Conservation (phyloP, 1,284 basidiomycete genomes). For the Pseudozyma tsukubaensis region DNA sequence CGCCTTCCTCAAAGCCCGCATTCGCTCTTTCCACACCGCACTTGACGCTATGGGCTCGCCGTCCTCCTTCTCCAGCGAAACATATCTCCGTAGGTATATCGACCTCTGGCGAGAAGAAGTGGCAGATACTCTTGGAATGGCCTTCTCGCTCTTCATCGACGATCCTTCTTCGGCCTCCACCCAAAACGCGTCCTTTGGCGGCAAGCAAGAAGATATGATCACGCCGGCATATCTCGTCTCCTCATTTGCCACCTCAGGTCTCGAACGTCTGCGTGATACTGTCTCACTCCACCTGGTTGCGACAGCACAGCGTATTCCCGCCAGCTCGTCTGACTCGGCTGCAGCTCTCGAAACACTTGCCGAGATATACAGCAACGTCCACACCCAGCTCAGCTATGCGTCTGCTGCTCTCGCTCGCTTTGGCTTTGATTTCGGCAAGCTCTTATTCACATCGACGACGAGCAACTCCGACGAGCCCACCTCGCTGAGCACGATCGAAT, state of each 20-base stretch:
- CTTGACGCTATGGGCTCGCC: conserved; percentile 67
- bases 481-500: conserved; percentile 22
- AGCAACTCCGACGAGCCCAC: not conserved
- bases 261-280: conserved; percentile 20
- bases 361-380: conserved; percentile 27
- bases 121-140: conserved; percentile 90
- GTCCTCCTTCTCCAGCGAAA: conserved; percentile 25
- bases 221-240: conserved; percentile 39
- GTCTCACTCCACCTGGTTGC: conserved; percentile 20
- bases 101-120: conserved; percentile 91
- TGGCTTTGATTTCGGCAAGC: conserved; percentile 43
- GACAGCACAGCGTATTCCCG: not conserved
- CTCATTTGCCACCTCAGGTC: conserved; percentile 28
- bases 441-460: conserved; percentile 19
- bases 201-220: conserved; percentile 3
- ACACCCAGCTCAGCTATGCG: conserved; percentile 47
- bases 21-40: conserved; percentile 72
- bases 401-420: conserved; percentile 36
- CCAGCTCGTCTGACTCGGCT: conserved; percentile 2
- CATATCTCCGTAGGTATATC: conserved; percentile 75
- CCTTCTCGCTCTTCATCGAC: conserved; percentile 87
- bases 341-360: conserved; percentile 25
- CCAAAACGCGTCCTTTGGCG: not conserved
- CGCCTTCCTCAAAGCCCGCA: conserved; percentile 77
- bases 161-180: conserved; percentile 59